Evolutionary conservation across 345 rosid species (phyloP), one percentile per base, ranked within the genome.

Genomic region (Isatis tinctoria): DNA sequence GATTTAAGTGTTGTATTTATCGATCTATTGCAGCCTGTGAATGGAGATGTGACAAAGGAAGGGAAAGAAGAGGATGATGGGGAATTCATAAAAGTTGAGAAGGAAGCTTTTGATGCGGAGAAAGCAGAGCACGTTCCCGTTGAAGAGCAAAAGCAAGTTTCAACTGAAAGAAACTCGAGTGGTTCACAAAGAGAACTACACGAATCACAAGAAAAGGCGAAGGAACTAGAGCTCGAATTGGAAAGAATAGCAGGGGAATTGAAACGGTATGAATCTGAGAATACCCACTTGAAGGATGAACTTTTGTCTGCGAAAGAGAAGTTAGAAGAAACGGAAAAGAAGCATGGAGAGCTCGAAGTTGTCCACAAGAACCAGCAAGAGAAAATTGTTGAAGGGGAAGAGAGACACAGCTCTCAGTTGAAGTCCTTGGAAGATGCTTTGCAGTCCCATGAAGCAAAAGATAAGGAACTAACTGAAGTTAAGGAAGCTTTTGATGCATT

Each of bases 71-170:
- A 88, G 60, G 94, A 95, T 24, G 67, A 85, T 64, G 97, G 91
- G 61, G 98, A 86, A 74, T 96, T 96, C 83, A 90, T 96, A 48
- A 96, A 96, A 76, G 94, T 96, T 57, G 98, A 95, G 82, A 88
- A 79, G 84, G 99, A 92, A 81, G 80, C 84, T 10, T 63, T 88
- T 6, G 95, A 90, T 73, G 57, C 86, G 30, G 80, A 76, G 72
- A 57, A 44, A 30, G 69, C 74, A 17, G 73, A 78, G 52, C 67
- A 78, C 5, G 62, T 56, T 62, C 58, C 78, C 44, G 17, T 20
- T 2, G 75, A 75, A 60, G 83, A 87, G 77, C 9, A 56, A 71
- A 59, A 57, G 49, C 36, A 72, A 43, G 60, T 41, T 61, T 40
- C 77, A 11, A 54, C 70, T 3, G 92, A 90, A 60, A 87, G 86